Conservation (phyloP, 2,329 filamentous ascomycete species). For the Zalaria obscura region DNA sequence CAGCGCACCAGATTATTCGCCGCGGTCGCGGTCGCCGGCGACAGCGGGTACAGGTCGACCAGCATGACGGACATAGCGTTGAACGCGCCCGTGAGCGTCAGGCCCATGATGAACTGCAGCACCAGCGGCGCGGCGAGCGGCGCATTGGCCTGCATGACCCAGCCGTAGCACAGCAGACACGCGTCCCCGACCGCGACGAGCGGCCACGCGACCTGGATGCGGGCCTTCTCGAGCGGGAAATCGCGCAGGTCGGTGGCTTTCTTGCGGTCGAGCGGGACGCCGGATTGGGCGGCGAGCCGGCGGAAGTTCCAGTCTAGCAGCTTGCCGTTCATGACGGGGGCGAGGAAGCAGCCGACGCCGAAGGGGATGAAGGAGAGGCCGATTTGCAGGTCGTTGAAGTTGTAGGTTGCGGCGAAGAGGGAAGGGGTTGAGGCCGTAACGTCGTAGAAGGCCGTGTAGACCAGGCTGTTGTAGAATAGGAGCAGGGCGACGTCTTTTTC, state of each 20-base stretch:
- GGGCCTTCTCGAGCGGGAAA: slow-evolving; percentile 36
- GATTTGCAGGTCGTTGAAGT: slow-evolving; percentile 32
- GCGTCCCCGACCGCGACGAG: slow-evolving; percentile 20
- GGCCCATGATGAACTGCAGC: slow-evolving; percentile 39
- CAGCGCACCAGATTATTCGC: slow-evolving; percentile 21
- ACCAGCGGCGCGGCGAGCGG: slow-evolving; percentile 26
- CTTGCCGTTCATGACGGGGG: slow-evolving; percentile 33
- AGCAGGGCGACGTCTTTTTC: slow-evolving; percentile 26
- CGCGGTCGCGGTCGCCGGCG: slow-evolving; percentile 26
- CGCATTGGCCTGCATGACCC: slow-evolving; percentile 23
- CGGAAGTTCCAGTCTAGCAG: slow-evolving; percentile 61
- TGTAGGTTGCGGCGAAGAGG: slow-evolving; percentile 30
- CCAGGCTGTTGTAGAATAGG: slow-evolving; percentile 19
- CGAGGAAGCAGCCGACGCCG: slow-evolving; percentile 21
- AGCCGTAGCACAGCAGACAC: slow-evolving; percentile 25
- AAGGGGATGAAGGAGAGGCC: slow-evolving; percentile 25
- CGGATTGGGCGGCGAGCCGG: slow-evolving; percentile 46
- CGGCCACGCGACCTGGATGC: slow-evolving; percentile 25
- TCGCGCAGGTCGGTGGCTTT: slow-evolving; percentile 37
- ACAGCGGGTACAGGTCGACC: slow-evolving; percentile 25
- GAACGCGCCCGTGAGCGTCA: slow-evolving; percentile 45
- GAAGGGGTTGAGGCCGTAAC: slow-evolving; percentile 32
- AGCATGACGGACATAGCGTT: slow-evolving; percentile 27
- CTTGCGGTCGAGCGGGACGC: slow-evolving; percentile 46
- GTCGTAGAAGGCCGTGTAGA: slow-evolving; percentile 35